Base-by-base conservation (phyloP, 805 yeast genomes). In the Cyberlindnera mrakii region DNA sequence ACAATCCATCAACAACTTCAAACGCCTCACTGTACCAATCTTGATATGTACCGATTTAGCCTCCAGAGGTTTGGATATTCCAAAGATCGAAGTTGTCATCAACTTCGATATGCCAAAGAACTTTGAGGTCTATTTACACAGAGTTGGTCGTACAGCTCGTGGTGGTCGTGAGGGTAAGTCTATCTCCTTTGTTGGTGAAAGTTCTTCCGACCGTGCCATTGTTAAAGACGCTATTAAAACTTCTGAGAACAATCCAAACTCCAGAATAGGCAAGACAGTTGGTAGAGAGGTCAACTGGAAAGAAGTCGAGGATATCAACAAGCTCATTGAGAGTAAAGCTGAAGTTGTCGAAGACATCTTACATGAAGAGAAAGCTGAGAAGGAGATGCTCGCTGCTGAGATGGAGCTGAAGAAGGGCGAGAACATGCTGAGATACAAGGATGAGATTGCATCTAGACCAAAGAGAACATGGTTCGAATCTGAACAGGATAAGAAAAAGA, bases 141-240 rank as follows among this genome's bases (percentile, higher is more conserved):
- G 99, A 72, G 96, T 93, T 47, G 99, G 99, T 67, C 86, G 99
- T 75, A 93, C 98, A 43, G 99, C 99, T 9, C 87, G 99, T 78
- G 99, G 97, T 40, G 98, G 98, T 17, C 79, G 98, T 66, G 87
- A 85, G 42, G 99, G 99, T 75, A 77, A 77, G 44, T 85, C 97
- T 36, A 83, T 93, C 33, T 82, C 97, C 3, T 80, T 93, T 65
- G 99, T 93, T 13, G 97, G 98, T 15, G 99, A 93, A 61, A 71
- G 85, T 0, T 71, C 87, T n/a, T 77, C 74, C 45, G 99, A 93
- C 50, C 80, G 99, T 65, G 68, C 74, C 38, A 87, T 93, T 53
- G 98, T 93, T n/a, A 89, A 86, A 60, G 87, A 80, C 15, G 95
- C 96, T 4, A 80, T 93, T 53, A 85, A 80, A 56, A 75, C 85